Base-by-base conservation (phyloP, 148 eudicot genomes). In the Pharnaceum exiguum region DNA sequence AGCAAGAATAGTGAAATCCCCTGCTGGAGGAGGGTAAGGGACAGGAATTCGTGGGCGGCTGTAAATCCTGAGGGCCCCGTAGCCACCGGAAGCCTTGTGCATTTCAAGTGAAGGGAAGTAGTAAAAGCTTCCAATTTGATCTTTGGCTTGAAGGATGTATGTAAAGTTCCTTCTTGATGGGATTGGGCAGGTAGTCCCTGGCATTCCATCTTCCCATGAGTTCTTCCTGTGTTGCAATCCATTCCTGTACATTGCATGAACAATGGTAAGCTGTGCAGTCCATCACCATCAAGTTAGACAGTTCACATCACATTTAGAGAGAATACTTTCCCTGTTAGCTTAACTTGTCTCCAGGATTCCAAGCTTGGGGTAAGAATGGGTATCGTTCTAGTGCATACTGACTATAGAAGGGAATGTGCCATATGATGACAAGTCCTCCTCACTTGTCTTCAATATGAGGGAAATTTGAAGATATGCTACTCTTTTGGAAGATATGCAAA, bases 31-130 rank as follows among this genome's bases (percentile, higher is more conserved):
- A 59, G 95, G 83, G 71, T 83, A 89, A 33, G 99, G 99, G 5
- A 94, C 87, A 0, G 96, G 99, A 65, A 94, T 94, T 0, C 60
- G 77, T 54, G 91, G 91, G 57, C 96, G 96, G 54, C 99, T 94
- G 4, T 55, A 83, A 67, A 94, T 71, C 60, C 75, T 72, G 42
- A 94, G 74, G 57, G 73, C 78, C 1, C 99, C 99, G 28, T 46
- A 89, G 3, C 87, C 99, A 24, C 99, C 99, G 23, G 95, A 82
- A 11, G 95, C 91, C 75, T 89, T 89, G 40, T 94, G 99, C 31
- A 94, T 51, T 12, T 48, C 75, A 31, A 94, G 76, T 18, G 99
- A 89, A 22, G 99, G 96, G 78, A 83, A 94, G 60, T 94, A 94
- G 63, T 66, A 94, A 71, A 76, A 94, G 74, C 81, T 85, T 0